Percentiles rank a stretch among this genome's conserved stretches.
phyloP scores from a whole-genome alignment of 1,284 basidiomycete species.

The Tilletia walkeri region DNA sequence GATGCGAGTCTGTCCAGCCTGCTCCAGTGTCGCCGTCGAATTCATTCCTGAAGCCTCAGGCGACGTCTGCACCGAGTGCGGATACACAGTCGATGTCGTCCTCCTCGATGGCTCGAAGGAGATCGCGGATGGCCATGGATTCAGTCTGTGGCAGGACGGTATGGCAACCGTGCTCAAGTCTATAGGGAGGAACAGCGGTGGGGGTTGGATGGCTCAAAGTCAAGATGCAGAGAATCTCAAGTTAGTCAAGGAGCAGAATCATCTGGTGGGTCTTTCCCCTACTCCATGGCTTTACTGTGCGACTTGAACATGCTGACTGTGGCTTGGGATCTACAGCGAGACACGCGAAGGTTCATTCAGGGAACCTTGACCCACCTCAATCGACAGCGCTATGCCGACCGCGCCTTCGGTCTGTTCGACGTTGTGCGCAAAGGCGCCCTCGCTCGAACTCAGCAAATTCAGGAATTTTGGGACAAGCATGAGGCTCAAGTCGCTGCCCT shows the following conservation, averaged over 20 bases:
- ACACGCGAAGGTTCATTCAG: not conserved
- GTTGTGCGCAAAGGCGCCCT: not conserved
- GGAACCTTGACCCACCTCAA: not conserved
- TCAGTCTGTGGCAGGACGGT: not conserved
- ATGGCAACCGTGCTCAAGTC: no score
- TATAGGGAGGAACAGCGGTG: no score
- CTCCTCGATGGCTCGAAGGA: conserved; percentile 6
- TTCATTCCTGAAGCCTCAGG: conserved; percentile 12
- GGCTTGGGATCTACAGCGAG: not conserved
- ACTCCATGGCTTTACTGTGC: no score
- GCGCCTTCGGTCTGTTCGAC: conserved; percentile 17
- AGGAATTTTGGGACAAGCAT: not conserved
- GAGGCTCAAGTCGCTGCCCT: not conserved
- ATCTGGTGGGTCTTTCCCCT: not conserved
- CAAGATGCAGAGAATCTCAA: no score
- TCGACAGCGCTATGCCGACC: conserved; percentile 2
- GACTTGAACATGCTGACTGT: not conserved
- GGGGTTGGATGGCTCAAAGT: no score
- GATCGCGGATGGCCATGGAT: not conserved
- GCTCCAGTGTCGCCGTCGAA: conserved; percentile 4
- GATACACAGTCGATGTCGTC: conserved; percentile 8
- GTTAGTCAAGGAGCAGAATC: not conserved
- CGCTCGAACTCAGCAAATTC: not conserved
- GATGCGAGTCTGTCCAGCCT: conserved; percentile 2
- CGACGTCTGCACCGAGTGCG: conserved; percentile 15